A percentile compares a stretch with the other conserved stretches of the same genome.
phyloP scores from a whole-genome alignment of 768 basidiomycete species.

The Rickenella mellea region DNA sequence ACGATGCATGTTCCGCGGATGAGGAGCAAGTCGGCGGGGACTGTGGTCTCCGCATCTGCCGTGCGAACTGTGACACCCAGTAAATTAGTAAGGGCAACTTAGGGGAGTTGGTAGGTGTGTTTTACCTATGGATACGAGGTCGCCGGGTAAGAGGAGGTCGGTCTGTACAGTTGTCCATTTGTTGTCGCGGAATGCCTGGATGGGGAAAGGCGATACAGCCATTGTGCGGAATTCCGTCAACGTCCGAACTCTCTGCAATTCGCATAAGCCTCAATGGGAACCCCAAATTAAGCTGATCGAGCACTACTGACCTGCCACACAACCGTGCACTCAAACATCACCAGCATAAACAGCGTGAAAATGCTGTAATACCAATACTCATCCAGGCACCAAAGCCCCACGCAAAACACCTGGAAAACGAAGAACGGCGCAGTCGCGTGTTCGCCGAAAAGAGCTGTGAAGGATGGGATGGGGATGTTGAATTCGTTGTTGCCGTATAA shows the following conservation, averaged over 20 bases:
- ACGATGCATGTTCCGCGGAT: constrained; percentile 90
- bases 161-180: constrained; percentile 78
- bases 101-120: constrained; percentile 13
- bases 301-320: constrained; percentile 79
- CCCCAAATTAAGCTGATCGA: not conserved
- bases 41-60: constrained; percentile 67
- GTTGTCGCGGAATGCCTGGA: constrained; percentile 69
- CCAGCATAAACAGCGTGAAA: constrained; percentile 96
- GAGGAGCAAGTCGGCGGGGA: constrained; percentile 92
- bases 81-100: not conserved
- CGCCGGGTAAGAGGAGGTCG: constrained; percentile 85
- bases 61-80: constrained; percentile 35
- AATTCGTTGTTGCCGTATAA: constrained; percentile 93
- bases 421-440: constrained; percentile 99
- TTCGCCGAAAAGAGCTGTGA: constrained; percentile 84
- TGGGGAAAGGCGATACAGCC: constrained; percentile 85
- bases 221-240: constrained; percentile 95
- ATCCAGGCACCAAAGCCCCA: constrained; percentile 93
- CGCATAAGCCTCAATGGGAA: too few relatives aligned
- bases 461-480: constrained; percentile 94
- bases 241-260: constrained; percentile 74
- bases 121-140: constrained; percentile 75
- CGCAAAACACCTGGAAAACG: constrained; percentile 98
- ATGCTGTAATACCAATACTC: constrained; percentile 99
- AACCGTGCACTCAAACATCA: constrained; percentile 97